Conservation (phyloP, 2,329 filamentous ascomycete species). For the Nigrospora oryzae region DNA sequence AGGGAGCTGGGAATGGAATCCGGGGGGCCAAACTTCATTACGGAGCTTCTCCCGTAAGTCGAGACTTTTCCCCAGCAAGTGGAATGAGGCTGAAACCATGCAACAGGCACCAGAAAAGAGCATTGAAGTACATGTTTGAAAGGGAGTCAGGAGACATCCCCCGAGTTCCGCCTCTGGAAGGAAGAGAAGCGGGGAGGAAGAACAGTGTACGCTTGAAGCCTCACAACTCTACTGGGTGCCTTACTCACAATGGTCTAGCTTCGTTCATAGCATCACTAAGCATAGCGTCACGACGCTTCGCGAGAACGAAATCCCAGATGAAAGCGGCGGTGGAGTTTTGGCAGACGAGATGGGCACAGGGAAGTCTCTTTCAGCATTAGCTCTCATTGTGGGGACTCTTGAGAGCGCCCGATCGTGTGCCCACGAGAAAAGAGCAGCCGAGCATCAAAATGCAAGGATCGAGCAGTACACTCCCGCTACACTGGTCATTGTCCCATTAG, state of each 20-base stretch:
- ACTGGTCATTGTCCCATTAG: too few relatives aligned
- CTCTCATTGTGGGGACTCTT: too few relatives aligned
- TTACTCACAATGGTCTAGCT: background rate
- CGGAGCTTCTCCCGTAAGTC: background rate
- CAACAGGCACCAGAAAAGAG: background rate
- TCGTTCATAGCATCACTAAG: background rate
- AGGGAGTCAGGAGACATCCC: background rate
- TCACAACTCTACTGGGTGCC: background rate
- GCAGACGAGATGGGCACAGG: too few relatives aligned
- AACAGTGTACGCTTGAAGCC: background rate
- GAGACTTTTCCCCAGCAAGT: background rate
- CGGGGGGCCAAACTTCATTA: background rate
- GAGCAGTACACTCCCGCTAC: too few relatives aligned
- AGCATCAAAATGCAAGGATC: too few relatives aligned
- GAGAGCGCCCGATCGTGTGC: too few relatives aligned
- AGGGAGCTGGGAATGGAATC: background rate
- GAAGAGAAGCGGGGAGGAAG: background rate
- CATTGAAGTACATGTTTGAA: background rate
- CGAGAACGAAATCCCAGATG: background rate
- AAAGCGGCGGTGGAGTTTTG: background rate
- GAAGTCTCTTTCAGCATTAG: too few relatives aligned
- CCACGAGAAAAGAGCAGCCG: too few relatives aligned
- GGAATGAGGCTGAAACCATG: background rate
- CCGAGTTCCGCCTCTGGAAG: background rate
- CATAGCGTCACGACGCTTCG: background rate